Evolutionary conservation across 2,329 filamentous ascomycete species (phyloP).

Genomic region (Fusarium tanahbumbuense): DNA sequence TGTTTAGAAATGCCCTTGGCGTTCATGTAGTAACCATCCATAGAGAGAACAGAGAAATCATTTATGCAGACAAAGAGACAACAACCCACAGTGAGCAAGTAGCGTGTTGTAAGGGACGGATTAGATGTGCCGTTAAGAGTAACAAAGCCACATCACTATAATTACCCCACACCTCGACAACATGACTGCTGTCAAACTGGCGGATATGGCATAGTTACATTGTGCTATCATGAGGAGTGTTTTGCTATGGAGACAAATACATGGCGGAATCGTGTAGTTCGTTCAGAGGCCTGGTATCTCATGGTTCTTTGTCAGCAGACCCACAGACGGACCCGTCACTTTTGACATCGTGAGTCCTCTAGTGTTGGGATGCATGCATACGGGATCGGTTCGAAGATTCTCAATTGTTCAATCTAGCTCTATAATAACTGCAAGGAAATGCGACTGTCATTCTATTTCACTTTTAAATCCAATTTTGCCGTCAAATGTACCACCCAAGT

Average conservation of each 20-base stretch:
- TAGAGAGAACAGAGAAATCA: not conserved
- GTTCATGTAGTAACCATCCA: not conserved
- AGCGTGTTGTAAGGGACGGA: not conserved
- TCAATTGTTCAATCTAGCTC: slow-evolving; percentile 2
- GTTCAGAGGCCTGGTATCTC: not conserved
- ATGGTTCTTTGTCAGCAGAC: not conserved
- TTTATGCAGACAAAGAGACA: not conserved
- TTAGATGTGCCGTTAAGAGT: not conserved
- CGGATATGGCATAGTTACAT: not conserved
- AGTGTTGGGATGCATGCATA: too few relatives aligned
- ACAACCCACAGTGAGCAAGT: not conserved
- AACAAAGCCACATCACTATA: not conserved
- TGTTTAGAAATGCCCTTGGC: too few relatives aligned
- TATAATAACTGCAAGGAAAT: not conserved
- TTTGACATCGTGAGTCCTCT: not conserved
- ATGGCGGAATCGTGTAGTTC: not conserved
- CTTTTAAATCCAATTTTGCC: not conserved
- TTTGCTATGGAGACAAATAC: not conserved
- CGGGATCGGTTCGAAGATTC: too few relatives aligned
- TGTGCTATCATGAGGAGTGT: not conserved
- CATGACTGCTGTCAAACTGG: not conserved
- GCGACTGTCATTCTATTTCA: not conserved
- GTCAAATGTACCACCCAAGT: not conserved
- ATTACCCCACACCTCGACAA: not conserved
- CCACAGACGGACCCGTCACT: not conserved